Conservation (phyloP, 2,329 filamentous ascomycete species). For the Fusarium vanettenii region DNA sequence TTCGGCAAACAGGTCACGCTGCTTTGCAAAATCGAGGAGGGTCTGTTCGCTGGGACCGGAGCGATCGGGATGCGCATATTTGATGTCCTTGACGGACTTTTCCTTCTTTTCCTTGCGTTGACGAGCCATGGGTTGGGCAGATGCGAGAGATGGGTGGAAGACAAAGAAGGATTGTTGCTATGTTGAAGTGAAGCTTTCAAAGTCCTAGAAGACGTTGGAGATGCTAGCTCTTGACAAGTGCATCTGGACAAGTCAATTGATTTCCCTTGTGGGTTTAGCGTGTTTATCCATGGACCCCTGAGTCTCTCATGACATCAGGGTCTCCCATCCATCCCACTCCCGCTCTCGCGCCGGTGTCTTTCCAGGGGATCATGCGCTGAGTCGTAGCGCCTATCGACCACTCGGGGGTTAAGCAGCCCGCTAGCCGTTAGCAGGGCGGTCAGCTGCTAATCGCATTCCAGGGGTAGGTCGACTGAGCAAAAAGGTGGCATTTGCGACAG, state of each 20-base stretch:
- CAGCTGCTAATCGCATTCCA: constrained; percentile 20
- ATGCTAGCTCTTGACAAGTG: constrained; percentile 7
- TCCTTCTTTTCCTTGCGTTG: constrained; percentile 64
- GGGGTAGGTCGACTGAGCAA: constrained; percentile 28
- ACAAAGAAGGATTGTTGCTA: constrained; percentile 7
- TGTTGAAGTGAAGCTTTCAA: constrained; percentile 11
- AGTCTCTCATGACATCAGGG: constrained; percentile 6
- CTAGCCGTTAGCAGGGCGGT: constrained; percentile 22
- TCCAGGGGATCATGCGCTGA: neutral
- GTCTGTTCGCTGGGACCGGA: constrained; percentile 72
- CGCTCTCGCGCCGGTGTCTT: neutral
- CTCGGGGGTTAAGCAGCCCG: neutral
- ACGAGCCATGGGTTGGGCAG: constrained; percentile 56
- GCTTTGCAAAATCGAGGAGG: constrained; percentile 77
- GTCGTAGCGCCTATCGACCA: neutral
- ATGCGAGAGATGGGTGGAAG: neutral
- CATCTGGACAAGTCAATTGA: constrained; percentile 24
- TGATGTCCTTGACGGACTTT: constrained; percentile 63
- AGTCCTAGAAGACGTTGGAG: neutral
- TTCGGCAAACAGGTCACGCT: constrained; percentile 68
- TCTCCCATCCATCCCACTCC: neutral
- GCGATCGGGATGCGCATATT: constrained; percentile 76
- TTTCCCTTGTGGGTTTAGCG: constrained; percentile 22
- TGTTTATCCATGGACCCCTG: constrained; percentile 16
- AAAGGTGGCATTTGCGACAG: constrained; percentile 30